These are phyloP conservation scores for Hypomontagnella submonticulosa DNA, from an alignment of 495 filamentous ascomycete genomes.

Conservation along the genomic window DNA sequence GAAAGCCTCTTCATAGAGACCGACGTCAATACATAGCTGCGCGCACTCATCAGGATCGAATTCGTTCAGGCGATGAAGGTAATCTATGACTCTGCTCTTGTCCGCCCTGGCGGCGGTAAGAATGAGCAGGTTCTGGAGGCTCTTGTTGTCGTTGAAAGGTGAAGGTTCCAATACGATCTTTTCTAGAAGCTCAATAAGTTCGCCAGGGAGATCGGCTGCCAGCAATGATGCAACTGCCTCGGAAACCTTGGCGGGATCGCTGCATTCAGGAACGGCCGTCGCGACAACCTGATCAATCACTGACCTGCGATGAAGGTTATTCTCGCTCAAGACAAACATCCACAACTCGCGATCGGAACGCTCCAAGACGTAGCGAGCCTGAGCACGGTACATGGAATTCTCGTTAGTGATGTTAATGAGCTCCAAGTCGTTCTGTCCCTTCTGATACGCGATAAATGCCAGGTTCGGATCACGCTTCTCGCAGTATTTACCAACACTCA, in stretches of 20 bases:
- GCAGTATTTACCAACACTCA: conserved; percentile 96
- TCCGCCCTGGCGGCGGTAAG: conserved; percentile 97
- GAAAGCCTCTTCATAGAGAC: conserved; percentile 96
- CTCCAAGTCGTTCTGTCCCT: conserved; percentile 97
- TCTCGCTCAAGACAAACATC: conserved; percentile 92
- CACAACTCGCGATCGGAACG: conserved; percentile 91
- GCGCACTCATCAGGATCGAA: conserved; percentile 95
- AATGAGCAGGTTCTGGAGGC: conserved; percentile 95
- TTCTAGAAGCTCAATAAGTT: conserved; percentile 97
- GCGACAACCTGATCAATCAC: conserved; percentile 97
- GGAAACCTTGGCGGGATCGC: conserved; percentile 94
- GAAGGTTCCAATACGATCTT: conserved; percentile 99
- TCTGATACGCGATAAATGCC: conserved; percentile 93
- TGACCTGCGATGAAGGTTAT: conserved; percentile 92
- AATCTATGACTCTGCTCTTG: conserved; percentile 94
- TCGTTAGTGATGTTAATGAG: conserved; percentile 98
- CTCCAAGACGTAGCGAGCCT: conserved; percentile 94
- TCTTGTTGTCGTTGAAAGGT: conserved; percentile 95
- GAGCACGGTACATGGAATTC: conserved; percentile 98
- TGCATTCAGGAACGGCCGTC: conserved; percentile 94
- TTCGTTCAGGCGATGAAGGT: conserved; percentile 88
- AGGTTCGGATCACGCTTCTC: conserved; percentile 98
- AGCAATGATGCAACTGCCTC: conserved; percentile 95
- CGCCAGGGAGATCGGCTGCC: conserved; percentile 85
- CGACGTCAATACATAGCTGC: conserved; percentile 90